These are phyloP conservation scores for Inga laurina DNA, from an alignment of 306 rosid species.

Conservation along the genomic window DNA sequence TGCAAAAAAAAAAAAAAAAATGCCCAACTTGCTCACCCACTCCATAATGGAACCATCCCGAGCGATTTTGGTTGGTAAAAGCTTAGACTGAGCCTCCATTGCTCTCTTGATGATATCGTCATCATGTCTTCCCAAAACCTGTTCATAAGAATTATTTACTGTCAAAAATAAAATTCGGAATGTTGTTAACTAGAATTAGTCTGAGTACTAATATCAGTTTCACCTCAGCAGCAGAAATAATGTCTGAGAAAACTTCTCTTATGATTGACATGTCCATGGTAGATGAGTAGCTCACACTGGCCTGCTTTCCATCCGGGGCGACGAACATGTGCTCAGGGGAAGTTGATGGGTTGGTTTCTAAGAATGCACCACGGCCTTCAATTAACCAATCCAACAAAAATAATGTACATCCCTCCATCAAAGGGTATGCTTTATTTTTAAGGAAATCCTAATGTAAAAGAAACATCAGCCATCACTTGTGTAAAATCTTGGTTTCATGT, in stretches of 20 bases:
- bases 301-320: conserved; percentile 81
- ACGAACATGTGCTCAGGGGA: conserved; percentile 96
- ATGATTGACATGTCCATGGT: conserved; percentile 94
- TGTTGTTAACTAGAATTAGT: conserved; percentile 7
- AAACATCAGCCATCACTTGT: conserved; percentile 31
- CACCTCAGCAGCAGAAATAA: conserved; percentile 87
- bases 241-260: conserved; percentile 75
- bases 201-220: conserved; percentile 33
- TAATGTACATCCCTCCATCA: conserved; percentile 88
- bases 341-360: conserved; percentile 97
- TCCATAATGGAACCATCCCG: conserved; percentile 92
- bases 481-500: background rate
- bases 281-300: conserved; percentile 96
- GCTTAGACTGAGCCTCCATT: conserved; percentile 58
- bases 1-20: background rate
- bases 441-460: conserved; percentile 68
- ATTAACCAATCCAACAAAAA: conserved; percentile 99
- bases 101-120: conserved; percentile 65
- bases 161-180: conserved; percentile 24
- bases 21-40: conserved; percentile 62
- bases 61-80: conserved; percentile 70
- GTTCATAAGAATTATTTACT: conserved; percentile 25
- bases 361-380: conserved; percentile 71
- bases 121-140: conserved; percentile 76
- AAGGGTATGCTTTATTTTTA: conserved; percentile 83